Evolutionary conservation across 2,329 filamentous ascomycete species (phyloP), one percentile per base, ranked within the genome.

Genomic region (Venturia carpophila): DNA sequence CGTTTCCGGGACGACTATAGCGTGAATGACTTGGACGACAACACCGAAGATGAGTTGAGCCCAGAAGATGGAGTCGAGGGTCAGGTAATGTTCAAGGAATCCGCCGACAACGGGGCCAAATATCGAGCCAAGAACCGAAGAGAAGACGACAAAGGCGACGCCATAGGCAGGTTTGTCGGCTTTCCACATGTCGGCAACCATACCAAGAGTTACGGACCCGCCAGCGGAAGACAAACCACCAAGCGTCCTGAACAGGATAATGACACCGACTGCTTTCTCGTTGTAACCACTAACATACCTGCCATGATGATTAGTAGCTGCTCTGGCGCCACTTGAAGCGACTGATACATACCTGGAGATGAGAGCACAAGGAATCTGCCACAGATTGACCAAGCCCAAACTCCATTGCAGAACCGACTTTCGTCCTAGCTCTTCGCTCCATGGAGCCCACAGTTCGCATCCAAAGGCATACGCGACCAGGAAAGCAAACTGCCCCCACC

Each of bases 1-100:
- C 0, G 90, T 93, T 75, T 94, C 90, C 1, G 89, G 89, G 5
- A 93, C 90, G 9, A 85, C 79, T 61, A 89, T 70, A 5, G n/a
- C 27, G 72, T 92, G 89, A 5, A 89, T 71, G 5, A 83, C 21
- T 71, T 92, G 89, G 3, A 90, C 83, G 43, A 82, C 79, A 10
- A 77, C 86, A 21, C 90, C 90, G 64, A 93, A 86, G 69, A 92
- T 91, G 68, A 93, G 83, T 75, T 92, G 89, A 64, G 92, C 86
- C 89, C 90, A 93, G 73, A 92, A 92, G 63, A 81, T 84, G 87
- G 87, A 92, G 68, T 81, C 82, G 86, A 89, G 91, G 34, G 72
- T 67, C 7, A 80, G 69, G 68, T 77, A 76, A 13, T 75, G 73
- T 52, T 81, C 76, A 7, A 84, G 75, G 63, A 82, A 83, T 0